Conservation (phyloP, 371 early-diverging fungal genomes). For the Mucor plumbeus region DNA sequence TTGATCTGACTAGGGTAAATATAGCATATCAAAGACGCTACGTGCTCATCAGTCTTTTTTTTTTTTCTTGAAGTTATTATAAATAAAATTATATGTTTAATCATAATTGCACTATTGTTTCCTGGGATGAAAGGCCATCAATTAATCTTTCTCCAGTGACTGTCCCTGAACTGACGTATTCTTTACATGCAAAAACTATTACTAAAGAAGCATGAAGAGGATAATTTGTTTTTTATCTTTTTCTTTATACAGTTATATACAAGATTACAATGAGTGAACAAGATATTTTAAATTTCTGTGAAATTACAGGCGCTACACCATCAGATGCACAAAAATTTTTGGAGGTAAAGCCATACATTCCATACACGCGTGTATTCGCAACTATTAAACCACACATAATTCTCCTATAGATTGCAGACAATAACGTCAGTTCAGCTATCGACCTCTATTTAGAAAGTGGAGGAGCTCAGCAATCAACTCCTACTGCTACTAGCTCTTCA, state of each 20-base stretch:
- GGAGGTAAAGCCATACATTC: constrained; percentile 29
- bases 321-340: constrained; percentile 47
- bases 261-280: constrained; percentile 34
- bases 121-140: no score
- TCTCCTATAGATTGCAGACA: constrained; percentile 45
- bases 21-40: no score
- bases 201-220: neutral
- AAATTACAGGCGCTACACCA: constrained; percentile 44
- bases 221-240: neutral
- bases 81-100: no score
- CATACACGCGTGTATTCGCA: neutral
- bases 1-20: no score
- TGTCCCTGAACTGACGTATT: constrained; percentile 10
- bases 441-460: constrained; percentile 47
- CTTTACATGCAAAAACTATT: neutral
- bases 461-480: neutral
- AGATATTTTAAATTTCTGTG: constrained; percentile 43
- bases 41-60: no score
- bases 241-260: neutral
- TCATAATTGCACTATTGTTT: no score
- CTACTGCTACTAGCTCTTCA: constrained; percentile 1
- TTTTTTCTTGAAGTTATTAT: no score
- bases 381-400: neutral
- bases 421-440: constrained; percentile 48
- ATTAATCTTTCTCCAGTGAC: neutral